Base-by-base conservation (phyloP, 345 rosid genomes). In the Hypericum androsaemum region DNA sequence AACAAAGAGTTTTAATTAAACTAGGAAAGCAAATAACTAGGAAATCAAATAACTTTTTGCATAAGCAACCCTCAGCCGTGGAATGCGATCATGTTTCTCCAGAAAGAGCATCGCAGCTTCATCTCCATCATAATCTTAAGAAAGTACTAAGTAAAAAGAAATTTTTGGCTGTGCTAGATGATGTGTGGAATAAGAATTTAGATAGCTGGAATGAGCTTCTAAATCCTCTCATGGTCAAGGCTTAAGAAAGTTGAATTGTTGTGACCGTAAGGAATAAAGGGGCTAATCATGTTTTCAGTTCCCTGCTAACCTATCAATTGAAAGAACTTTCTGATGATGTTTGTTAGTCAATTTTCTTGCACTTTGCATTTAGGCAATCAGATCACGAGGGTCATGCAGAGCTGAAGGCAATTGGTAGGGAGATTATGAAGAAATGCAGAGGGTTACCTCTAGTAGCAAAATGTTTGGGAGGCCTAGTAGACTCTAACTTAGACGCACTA, bases 391-490 rank as follows among this genome's bases (percentile, higher is more conserved):
- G 32, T 22, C 14, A 43, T 43, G 14, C 6, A n/a, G 14, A 8
- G 7, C 12, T 43, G 47, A 12, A 43, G 3, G 14, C 12, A 6
- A 8, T 43, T 43, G 47, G 47, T 15, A 43, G 47, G 14, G 47
- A 43, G 14, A 43, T 43, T n/a, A 8, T 43, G 12, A 43, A 43
- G 47, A 43, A 43, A 15, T 43, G 47, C 47, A 43, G 14, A 15
- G 47, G 47, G 12, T 43, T 43, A 43, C 47, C 47, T 43, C 14
- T 43, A 15, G 47, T 8, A 9, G 47, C 47, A 43, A 43, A 43
- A 15, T 9, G 47, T 43, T 15, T 43, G 12, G 47, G 47, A 7
- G 47, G 47, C 10, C 47, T 43, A 6, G 12, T 43, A 8, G 47
- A 8, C 8, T 43, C 47, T 43, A 43, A 43, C 12, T 43, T 43